A percentile compares a stretch with the other conserved stretches of the same genome.
Evolutionary conservation across 805 yeast species (phyloP).

Genomic region (Myxozyma vanderwaltii): DNA sequence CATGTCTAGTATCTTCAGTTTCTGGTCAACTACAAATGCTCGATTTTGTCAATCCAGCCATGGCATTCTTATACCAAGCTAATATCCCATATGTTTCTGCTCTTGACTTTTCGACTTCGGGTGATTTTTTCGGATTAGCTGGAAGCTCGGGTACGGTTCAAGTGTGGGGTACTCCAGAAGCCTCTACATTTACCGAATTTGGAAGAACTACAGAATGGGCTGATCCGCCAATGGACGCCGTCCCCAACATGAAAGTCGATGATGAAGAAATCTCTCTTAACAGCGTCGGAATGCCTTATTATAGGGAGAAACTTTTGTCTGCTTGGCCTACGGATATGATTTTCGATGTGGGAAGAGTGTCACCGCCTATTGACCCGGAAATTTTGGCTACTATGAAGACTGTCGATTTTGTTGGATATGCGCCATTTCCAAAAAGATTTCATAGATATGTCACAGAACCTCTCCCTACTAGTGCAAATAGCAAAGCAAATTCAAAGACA

Average conservation of each 20-base stretch:
- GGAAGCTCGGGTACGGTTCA: constrained; percentile 67
- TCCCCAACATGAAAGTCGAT: constrained; percentile 10
- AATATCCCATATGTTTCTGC: constrained; percentile 53
- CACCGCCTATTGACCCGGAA: constrained; percentile 55
- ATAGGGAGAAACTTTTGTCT: constrained; percentile 72
- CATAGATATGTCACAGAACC: constrained; percentile 43
- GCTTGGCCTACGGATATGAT: constrained; percentile 71
- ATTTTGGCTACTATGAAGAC: constrained; percentile 46
- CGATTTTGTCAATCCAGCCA: constrained; percentile 79
- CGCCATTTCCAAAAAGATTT: constrained; percentile 54
- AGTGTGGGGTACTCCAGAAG: constrained; percentile 62
- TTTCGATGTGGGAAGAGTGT: constrained; percentile 65
- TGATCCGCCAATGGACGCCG: constrained; percentile 38
- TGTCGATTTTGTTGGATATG: constrained; percentile 46
- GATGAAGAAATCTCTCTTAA: constrained; percentile 55
- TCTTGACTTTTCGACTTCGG: constrained; percentile 63
- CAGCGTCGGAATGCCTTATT: constrained; percentile 83
- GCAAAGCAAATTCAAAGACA: constrained; percentile 21
- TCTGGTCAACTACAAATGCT: constrained; percentile 83
- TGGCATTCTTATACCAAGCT: constrained; percentile 65
- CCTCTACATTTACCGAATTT: constrained; percentile 48
- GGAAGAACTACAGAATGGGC: constrained; percentile 60
- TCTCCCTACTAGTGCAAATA: constrained; percentile 1
- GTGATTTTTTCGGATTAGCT: constrained; percentile 72
- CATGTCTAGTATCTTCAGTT: constrained; percentile 70